Conservation (phyloP, 805 yeast species). For the Candida corydali region DNA sequence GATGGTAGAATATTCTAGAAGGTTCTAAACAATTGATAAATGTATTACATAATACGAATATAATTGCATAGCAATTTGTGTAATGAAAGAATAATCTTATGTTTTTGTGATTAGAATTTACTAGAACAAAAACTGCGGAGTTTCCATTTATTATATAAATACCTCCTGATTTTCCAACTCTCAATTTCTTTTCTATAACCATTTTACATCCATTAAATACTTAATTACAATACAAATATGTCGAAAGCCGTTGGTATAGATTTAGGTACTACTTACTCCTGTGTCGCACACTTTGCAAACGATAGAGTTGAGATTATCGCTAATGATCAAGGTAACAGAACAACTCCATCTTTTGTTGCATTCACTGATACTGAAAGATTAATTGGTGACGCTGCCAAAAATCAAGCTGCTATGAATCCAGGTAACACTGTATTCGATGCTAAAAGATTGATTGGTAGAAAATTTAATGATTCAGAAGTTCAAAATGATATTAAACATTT, state of each 20-base stretch:
- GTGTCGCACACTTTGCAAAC: constrained; percentile 72
- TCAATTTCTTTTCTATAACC: not conserved
- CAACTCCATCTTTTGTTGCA: constrained; percentile 95
- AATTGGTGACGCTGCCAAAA: constrained; percentile 97
- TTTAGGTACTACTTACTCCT: constrained; percentile 96
- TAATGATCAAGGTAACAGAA: constrained; percentile 98
- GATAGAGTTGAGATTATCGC: constrained; percentile 94
- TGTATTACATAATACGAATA: no score
- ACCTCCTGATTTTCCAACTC: not conserved
- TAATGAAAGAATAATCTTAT: not conserved
- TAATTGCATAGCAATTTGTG: not conserved
- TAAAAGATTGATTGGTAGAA: constrained; percentile 89
- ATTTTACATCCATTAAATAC: not conserved
- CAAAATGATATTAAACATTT: constrained; percentile 78
- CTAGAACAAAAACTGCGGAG: constrained; percentile 4
- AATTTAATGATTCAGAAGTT: constrained; percentile 73
- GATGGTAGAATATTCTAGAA: no score
- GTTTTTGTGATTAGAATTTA: constrained; percentile 1
- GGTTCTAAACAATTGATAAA: no score
- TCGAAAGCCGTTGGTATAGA: constrained; percentile 70
- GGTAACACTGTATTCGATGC: constrained; percentile 91
- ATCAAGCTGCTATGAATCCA: constrained; percentile 97
- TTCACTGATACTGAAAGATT: constrained; percentile 94
- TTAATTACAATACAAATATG: constrained; percentile 10
- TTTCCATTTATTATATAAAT: not conserved